Conservation (phyloP, 2,329 filamentous ascomycete species). For the Eurotiales sp. region DNA sequence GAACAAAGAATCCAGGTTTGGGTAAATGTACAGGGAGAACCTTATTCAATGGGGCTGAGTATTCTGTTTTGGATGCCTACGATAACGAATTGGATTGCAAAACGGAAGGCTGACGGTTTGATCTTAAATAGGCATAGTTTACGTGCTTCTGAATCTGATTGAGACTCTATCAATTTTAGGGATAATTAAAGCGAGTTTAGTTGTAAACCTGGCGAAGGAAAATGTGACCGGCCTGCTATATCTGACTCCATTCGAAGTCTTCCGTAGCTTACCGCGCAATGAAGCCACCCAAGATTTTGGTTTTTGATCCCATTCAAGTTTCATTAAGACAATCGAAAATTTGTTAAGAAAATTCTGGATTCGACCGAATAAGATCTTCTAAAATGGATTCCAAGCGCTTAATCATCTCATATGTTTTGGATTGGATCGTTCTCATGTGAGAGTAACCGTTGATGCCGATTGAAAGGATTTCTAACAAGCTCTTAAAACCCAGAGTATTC, state of each 20-base stretch:
- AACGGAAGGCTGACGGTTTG: neutral
- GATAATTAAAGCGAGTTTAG: neutral
- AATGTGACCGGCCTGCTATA: neutral
- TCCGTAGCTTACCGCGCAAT: neutral
- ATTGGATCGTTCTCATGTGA: slow-evolving; percentile 1
- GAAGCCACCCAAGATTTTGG: neutral
- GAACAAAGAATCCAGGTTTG: too few relatives aligned
- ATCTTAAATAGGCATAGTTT: slow-evolving; percentile 3
- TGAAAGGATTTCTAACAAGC: neutral
- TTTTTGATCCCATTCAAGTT: neutral
- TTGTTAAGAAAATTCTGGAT: neutral
- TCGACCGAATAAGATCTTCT: neutral
- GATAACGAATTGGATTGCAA: neutral
- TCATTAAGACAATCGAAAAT: neutral
- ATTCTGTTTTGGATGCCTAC: neutral
- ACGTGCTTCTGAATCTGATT: neutral
- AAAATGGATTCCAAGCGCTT: neutral
- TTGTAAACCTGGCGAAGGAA: neutral
- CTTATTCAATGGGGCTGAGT: neutral
- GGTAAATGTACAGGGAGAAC: neutral
- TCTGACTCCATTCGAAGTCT: neutral
- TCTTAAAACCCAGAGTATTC: neutral
- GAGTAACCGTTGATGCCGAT: neutral
- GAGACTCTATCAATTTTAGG: neutral
- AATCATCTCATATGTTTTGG: slow-evolving; percentile 1